Evolutionary conservation across 768 basidiomycete species (phyloP), one percentile per base, ranked within the genome.

Genomic region (Boletus insuetus): DNA sequence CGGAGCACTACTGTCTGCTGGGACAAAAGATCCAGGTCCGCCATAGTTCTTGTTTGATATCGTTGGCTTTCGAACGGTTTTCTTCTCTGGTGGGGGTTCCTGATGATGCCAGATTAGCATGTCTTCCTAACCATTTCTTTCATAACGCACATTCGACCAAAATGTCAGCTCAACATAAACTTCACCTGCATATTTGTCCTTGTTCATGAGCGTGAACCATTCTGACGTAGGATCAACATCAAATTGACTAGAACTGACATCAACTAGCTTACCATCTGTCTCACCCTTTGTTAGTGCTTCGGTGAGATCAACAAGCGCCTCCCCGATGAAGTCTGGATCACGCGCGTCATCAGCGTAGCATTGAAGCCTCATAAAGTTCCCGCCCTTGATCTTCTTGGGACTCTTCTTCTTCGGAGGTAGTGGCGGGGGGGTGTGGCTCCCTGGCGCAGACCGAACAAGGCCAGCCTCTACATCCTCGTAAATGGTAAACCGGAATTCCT

Each of bases 81-180:
- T 88, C 72, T 88, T 91, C 61, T 82, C 82, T n/a, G 90, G 91
- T 6, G 86, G 78, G 35, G 86, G 84, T 71, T 87, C 91, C 91
- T 92, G 22, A 37, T 41, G n/a, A 52, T 48, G 13, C 26, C 43
- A 43, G 29, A 48, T 60, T 44, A 58, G 54, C n/a, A 56, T 39
- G 40, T n/a, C 10, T 41, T 20, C 19, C 42, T 41, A 29, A n/a
- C 9, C n/a, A n/a, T 40, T 29, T 40, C 6, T 40, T 40, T 10
- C 32, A 20, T 34, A 40, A 58, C 87, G 53, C 58, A 92, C 91
- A 68, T 93, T 92, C 11, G 94, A 94, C 86, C 91, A 99, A 75
- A 96, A 98, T 0, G 97, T 99, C 64, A 98, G 71, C 69, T 99
- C 97, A 20, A 98, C 78, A 68, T 96, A 98, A 13, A 99, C 86